phyloP scores from a whole-genome alignment of 148 eudicot genomes.

The Rhododendron griersonianum region DNA sequence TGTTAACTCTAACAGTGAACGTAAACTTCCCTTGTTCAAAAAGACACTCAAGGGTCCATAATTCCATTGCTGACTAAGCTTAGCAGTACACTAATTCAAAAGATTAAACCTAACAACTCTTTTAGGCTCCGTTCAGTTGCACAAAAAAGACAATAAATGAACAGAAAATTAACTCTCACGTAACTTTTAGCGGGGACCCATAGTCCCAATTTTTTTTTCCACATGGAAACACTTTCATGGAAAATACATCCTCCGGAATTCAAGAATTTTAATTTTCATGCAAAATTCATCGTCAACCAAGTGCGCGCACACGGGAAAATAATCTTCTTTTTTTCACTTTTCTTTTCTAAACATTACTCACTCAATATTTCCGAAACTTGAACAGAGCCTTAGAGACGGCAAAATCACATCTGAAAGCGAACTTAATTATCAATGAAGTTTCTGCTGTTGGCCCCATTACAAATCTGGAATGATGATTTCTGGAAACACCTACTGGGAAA shows the following conservation, averaged over 20 bases:
- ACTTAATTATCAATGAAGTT: background rate
- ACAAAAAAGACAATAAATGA: too few species aligned
- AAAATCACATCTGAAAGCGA: background rate
- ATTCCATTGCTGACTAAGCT: background rate
- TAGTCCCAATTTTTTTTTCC: too few species aligned
- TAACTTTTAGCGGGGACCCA: too few species aligned
- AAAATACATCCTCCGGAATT: background rate
- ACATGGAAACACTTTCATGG: background rate
- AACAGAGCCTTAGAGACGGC: background rate
- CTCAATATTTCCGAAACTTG: background rate
- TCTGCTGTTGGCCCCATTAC: conserved; percentile 2
- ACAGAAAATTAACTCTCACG: too few species aligned
- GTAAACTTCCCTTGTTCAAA: background rate
- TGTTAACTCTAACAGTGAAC: background rate
- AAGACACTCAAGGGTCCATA: background rate
- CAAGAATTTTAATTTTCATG: background rate
- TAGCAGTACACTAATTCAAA: background rate
- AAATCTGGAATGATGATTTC: background rate
- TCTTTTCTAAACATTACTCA: background rate
- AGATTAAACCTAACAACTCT: background rate
- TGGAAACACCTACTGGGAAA: background rate
- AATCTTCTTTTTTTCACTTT: background rate
- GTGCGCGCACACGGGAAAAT: too few species aligned
- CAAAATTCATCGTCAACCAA: background rate
- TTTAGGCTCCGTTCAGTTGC: background rate